Conservation (phyloP, 148 eudicot species). For the Rhododendron ferrugineum region DNA sequence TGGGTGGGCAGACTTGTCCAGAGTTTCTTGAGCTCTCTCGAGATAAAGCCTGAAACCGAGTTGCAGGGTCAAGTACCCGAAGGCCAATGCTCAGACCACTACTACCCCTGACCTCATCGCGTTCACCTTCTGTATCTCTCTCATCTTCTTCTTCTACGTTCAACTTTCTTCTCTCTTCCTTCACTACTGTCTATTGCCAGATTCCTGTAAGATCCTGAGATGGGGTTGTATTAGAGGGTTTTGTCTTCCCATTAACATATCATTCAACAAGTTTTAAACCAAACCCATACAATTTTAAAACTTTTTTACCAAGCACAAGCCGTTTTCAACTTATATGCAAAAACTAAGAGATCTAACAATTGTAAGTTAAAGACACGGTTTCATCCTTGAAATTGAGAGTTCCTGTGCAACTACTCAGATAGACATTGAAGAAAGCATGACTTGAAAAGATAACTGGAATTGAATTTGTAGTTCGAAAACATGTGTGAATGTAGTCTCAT, state of each 20-base stretch:
- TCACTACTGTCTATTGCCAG: not conserved
- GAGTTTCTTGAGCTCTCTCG: slow-evolving; percentile 39
- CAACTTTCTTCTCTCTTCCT: not conserved
- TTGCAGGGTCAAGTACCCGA: slow-evolving; percentile 60
- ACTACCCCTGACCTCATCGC: slow-evolving; percentile 75
- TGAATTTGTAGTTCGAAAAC: not conserved
- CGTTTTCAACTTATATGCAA: not conserved
- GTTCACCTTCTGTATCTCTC: slow-evolving; percentile 50
- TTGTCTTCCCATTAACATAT: not conserved
- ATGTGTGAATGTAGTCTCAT: too few relatives aligned
- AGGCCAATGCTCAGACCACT: slow-evolving; percentile 68
- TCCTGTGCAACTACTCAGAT: not conserved
- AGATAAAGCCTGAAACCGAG: slow-evolving; percentile 64
- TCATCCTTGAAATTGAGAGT: not conserved
- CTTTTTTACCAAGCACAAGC: not conserved
- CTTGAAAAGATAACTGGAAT: not conserved
- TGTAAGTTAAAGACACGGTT: not conserved
- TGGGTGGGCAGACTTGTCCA: not conserved
- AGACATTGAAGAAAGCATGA: not conserved
- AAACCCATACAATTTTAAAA: not conserved
- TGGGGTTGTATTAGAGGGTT: not conserved
- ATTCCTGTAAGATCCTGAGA: not conserved
- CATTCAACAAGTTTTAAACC: not conserved
- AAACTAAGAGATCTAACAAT: not conserved
- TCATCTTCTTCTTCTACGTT: slow-evolving; percentile 26